A percentile compares a stretch with the other conserved stretches of the same genome.
phyloP scores from a whole-genome alignment of 2,329 filamentous ascomycete genomes.

The Catunica adiposa region DNA sequence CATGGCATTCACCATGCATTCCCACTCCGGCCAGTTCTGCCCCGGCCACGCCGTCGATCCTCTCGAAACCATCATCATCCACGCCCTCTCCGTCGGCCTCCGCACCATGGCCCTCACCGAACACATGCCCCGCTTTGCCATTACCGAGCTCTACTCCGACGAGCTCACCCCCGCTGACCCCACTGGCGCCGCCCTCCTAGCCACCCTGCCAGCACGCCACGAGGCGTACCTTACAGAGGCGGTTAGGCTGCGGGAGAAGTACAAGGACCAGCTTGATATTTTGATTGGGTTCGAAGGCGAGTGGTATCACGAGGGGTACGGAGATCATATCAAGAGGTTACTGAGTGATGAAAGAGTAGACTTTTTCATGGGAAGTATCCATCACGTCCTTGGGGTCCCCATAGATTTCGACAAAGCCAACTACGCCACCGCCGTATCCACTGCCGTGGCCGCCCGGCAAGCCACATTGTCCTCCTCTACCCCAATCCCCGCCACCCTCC shows the following conservation, averaged over 20 bases:
- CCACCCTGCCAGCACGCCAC: conserved; percentile 29
- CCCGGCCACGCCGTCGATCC: conserved; percentile 70
- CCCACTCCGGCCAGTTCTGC: conserved; percentile 96
- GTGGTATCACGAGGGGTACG: conserved; percentile 61
- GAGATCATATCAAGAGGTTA: conserved; percentile 39
- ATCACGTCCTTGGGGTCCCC: conserved; percentile 72
- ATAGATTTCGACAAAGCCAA: conserved; percentile 67
- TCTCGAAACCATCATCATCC: conserved; percentile 67
- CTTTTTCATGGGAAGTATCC: conserved; percentile 83
- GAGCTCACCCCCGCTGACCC: too few relatives aligned
- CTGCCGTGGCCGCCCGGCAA: conserved; percentile 22
- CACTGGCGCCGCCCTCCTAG: conserved; percentile 18
- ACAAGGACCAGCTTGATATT: conserved; percentile 41
- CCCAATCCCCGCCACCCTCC: background rate
- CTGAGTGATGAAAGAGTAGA: conserved; percentile 52
- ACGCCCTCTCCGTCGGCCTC: conserved; percentile 64
- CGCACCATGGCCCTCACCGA: conserved; percentile 77
- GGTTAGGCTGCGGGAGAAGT: conserved; percentile 39
- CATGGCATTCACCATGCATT: conserved; percentile 97
- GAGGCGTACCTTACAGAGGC: conserved; percentile 63
- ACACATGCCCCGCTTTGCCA: conserved; percentile 71
- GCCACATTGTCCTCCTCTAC: background rate
- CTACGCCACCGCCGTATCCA: conserved; percentile 47
- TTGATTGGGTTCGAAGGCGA: conserved; percentile 86
- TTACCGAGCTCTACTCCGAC: conserved; percentile 76